Evolutionary conservation across 768 basidiomycete genomes (phyloP).

Genomic region (Rhizopogon salebrosus): DNA sequence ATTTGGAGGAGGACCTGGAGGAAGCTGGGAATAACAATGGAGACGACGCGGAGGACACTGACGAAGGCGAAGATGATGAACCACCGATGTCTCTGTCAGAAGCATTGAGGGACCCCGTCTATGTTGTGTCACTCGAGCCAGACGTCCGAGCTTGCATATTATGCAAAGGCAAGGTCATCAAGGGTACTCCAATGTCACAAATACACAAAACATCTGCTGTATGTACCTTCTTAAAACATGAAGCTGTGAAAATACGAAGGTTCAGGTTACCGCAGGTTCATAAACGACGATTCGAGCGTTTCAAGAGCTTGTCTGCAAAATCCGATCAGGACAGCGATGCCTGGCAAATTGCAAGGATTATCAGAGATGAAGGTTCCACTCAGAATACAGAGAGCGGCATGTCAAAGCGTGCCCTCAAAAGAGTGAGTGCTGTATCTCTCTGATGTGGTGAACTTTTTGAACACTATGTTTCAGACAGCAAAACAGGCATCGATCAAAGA

Average conservation of each 20-base stretch:
- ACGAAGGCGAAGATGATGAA: slow-evolving; percentile 25
- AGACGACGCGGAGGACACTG: slow-evolving; percentile 18
- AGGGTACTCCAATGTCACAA: slow-evolving; percentile 48
- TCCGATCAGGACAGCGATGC: slow-evolving; percentile 43
- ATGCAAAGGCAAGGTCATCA: slow-evolving; percentile 72
- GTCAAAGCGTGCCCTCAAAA: slow-evolving; percentile 62
- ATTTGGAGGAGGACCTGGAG: slow-evolving; percentile 12
- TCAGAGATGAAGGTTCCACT: slow-evolving; percentile 3
- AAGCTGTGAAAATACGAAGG: neutral
- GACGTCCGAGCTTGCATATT: slow-evolving; percentile 56
- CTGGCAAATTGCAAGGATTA: slow-evolving; percentile 32
- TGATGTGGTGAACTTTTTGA: neutral
- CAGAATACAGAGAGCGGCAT: slow-evolving; percentile 15
- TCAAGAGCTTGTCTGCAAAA: slow-evolving; percentile 36
- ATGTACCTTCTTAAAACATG: slow-evolving; percentile 28
- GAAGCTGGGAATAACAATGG: slow-evolving; percentile 22
- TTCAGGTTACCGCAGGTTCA: slow-evolving; percentile 45
- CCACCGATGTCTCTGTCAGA: slow-evolving; percentile 50
- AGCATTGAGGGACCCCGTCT: slow-evolving; percentile 61
- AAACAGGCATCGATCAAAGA: slow-evolving; percentile 39
- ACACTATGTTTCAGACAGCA: slow-evolving; percentile 33
- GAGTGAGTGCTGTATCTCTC: slow-evolving; percentile 36
- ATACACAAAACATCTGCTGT: slow-evolving; percentile 61
- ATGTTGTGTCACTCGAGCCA: slow-evolving; percentile 50
- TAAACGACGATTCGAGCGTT: slow-evolving; percentile 50